Percentiles rank a stretch among this genome's conserved stretches.
Conservation (phyloP, 352 stramenopile species). For the Blastocystis sp. region DNA sequence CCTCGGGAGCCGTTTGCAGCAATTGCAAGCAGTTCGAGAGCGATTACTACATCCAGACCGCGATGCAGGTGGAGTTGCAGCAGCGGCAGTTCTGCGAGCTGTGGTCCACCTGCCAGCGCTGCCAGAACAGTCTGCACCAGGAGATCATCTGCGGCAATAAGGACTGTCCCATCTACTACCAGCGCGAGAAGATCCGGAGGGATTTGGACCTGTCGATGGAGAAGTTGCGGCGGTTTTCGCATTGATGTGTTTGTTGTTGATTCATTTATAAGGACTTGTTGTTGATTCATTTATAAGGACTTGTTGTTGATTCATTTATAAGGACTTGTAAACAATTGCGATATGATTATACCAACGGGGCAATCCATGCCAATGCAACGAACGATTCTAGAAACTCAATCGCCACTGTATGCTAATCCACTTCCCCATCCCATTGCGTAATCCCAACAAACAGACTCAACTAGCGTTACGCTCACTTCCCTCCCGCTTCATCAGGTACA, state of each 20-base stretch:
- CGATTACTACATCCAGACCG: slow-evolving; percentile 85
- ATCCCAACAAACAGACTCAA: too few relatives aligned
- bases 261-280: too few relatives aligned
- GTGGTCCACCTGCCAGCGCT: slow-evolving; percentile 94
- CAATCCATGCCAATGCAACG: too few relatives aligned
- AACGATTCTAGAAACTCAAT: too few relatives aligned
- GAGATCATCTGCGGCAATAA: slow-evolving; percentile 80
- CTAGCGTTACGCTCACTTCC: not conserved
- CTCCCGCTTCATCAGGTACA: slow-evolving; percentile 35
- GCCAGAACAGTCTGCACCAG: slow-evolving; percentile 90
- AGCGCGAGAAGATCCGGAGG: slow-evolving; percentile 96
- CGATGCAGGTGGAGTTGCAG: slow-evolving; percentile 78
- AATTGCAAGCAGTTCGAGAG: slow-evolving; percentile 81
- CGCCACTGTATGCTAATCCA: too few relatives aligned
- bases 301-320: too few relatives aligned
- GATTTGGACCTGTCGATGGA: slow-evolving; percentile 63
- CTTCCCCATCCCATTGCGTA: too few relatives aligned
- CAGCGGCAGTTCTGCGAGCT: slow-evolving; percentile 84
- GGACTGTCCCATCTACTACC: slow-evolving; percentile 98
- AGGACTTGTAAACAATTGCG: too few relatives aligned
- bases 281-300: too few relatives aligned
- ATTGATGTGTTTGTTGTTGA: not conserved
- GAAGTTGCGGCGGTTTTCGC: not conserved
- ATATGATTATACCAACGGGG: too few relatives aligned
- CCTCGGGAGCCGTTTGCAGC: slow-evolving; percentile 77